These are phyloP conservation scores for Tylopilus sp. DNA, from an alignment of 768 basidiomycete species.

Conservation along the genomic window DNA sequence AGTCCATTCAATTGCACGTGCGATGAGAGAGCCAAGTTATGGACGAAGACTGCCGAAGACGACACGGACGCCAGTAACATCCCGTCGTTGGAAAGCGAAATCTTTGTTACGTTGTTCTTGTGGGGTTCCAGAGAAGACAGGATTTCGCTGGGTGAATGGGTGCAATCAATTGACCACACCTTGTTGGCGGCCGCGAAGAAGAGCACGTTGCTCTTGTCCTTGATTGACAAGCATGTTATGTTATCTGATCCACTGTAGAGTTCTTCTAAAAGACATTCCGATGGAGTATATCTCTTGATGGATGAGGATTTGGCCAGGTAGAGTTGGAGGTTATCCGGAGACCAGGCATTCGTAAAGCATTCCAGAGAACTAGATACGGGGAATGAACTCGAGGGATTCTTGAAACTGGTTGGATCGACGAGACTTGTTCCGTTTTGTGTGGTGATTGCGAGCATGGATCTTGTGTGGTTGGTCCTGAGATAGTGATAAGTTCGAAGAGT, in stretches of 20 bases:
- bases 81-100: conserved; percentile 59
- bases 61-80: conserved; percentile 58
- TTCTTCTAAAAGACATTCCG: conserved; percentile 41
- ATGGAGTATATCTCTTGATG: conserved; percentile 53
- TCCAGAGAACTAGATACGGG: conserved; percentile 35
- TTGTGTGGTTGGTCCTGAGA: neutral
- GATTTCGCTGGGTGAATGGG: conserved; percentile 36
- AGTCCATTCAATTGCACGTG: conserved; percentile 56
- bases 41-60: conserved; percentile 49
- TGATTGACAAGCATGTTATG: conserved; percentile 31
- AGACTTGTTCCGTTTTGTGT: conserved; percentile 48
- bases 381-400: conserved; percentile 40
- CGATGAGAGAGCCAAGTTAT: conserved; percentile 54
- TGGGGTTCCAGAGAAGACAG: conserved; percentile 51
- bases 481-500: neutral
- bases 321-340: conserved; percentile 50
- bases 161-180: conserved; percentile 50
- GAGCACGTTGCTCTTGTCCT: conserved; percentile 38
- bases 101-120: conserved; percentile 44
- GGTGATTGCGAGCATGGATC: conserved; percentile 52
- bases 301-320: conserved; percentile 47
- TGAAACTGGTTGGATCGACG: conserved; percentile 46
- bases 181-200: conserved; percentile 46
- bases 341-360: conserved; percentile 43
- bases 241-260: conserved; percentile 35